Evolutionary conservation across 441 rosid species (phyloP).

Genomic region (Erodium trifolium): DNA sequence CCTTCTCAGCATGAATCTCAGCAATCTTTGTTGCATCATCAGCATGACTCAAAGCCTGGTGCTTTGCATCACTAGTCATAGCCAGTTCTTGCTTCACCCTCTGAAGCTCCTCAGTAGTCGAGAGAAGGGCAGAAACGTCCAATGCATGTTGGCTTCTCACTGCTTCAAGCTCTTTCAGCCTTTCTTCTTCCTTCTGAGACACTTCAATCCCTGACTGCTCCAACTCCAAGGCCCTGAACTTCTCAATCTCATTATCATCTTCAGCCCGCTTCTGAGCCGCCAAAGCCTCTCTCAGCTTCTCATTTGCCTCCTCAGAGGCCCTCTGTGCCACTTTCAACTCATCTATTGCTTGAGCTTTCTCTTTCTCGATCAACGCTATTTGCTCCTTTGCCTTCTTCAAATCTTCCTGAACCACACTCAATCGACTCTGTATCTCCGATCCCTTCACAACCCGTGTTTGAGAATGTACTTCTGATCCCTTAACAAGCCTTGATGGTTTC

Average conservation of each 20-base stretch:
- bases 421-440: slow-evolving; percentile 39
- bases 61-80: slow-evolving; percentile 67
- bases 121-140: too few species aligned
- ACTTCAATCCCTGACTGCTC: too few species aligned
- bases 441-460: slow-evolving; percentile 9
- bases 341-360: slow-evolving; percentile 50
- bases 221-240: slow-evolving; percentile 49
- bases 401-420: slow-evolving; percentile 60
- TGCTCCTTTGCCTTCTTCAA: slow-evolving; percentile 73
- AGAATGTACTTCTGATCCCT: background rate
- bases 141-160: background rate
- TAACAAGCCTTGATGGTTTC: slow-evolving; percentile 32
- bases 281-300: slow-evolving; percentile 71
- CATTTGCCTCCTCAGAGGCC: slow-evolving; percentile 28
- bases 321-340: slow-evolving; percentile 44
- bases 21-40: slow-evolving; percentile 71
- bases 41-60: slow-evolving; percentile 68
- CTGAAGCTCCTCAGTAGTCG: too few species aligned
- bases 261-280: slow-evolving; percentile 78
- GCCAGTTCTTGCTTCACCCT: slow-evolving; percentile 55
- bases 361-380: slow-evolving; percentile 56
- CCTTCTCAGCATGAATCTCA: too few species aligned
- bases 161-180: slow-evolving; percentile 61
- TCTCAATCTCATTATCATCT: slow-evolving; percentile 69
- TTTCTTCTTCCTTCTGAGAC: slow-evolving; percentile 43